Evolutionary conservation across 768 basidiomycete species (phyloP).

Genomic region (Auriscalpium vulgare): DNA sequence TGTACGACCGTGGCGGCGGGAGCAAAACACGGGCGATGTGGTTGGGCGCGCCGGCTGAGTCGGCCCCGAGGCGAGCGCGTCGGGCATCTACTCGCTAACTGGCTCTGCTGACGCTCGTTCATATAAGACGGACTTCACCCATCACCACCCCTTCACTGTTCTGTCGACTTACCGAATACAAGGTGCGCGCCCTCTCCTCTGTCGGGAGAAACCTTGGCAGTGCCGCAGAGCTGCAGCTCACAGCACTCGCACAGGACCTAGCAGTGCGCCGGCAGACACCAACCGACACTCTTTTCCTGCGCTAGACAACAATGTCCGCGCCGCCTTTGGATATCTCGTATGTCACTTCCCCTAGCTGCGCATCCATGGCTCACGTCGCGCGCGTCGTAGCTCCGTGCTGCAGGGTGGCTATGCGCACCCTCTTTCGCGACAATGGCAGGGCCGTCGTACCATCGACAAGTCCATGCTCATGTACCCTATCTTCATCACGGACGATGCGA

Average conservation of each 20-base stretch:
- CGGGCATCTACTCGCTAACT: neutral
- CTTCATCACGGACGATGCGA: constrained; percentile 92
- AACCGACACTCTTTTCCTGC: too few relatives aligned
- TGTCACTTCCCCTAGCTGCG: neutral
- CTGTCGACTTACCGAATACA: neutral
- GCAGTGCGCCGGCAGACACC: too few relatives aligned
- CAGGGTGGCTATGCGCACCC: constrained; percentile 95
- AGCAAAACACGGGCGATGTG: neutral
- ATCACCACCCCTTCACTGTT: neutral
- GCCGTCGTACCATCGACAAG: constrained; percentile 70
- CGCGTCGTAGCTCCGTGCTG: constrained; percentile 54
- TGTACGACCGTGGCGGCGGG: neutral
- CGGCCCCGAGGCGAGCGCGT: neutral
- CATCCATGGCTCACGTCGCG: neutral
- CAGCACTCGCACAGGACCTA: too few relatives aligned
- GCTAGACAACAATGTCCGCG: neutral
- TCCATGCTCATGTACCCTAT: constrained; percentile 99
- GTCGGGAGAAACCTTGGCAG: too few relatives aligned
- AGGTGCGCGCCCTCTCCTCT: too few relatives aligned
- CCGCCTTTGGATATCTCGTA: constrained; percentile 14
- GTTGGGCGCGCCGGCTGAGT: neutral
- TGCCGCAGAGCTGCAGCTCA: too few relatives aligned
- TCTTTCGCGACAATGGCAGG: constrained; percentile 82
- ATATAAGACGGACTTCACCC: too few relatives aligned
- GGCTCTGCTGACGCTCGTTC: too few relatives aligned